Evolutionary conservation across 805 yeast species (phyloP), one percentile per base, ranked within the genome.

Genomic region (Saccharomycopsis fodiens): DNA sequence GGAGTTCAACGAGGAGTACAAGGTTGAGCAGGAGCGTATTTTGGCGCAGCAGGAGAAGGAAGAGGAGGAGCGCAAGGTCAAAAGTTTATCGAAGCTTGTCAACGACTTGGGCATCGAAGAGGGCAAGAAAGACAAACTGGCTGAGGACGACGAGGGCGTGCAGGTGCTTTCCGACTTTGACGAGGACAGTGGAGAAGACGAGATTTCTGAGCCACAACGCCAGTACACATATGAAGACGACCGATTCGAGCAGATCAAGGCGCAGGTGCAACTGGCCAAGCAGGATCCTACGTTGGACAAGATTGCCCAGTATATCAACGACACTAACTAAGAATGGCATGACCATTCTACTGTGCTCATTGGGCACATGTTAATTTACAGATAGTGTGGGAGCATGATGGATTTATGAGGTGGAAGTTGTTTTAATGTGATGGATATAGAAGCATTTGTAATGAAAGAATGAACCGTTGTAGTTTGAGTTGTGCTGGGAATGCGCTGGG

Each of bases 1-100:
- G 32, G 99, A 93, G 63, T 93, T 82, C 62, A 78, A 87, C 48
- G 78, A 79, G 49, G 89, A 71, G 56, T 93, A 93, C 62, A 78
- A 78, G 57, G 79, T 80, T 6, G 97, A 93, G 66, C 76, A 96
- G 59, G 96, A 91, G 48, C 70, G 84, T 56, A 78, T 91, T 13
- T 59, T 83, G 42, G 75, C 82, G 60, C 78, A 83, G 53, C 85
- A 87, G 58, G 85, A 83, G 54, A 82, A 80, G 49, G 79, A 79
- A 45, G 95, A 85, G 57, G 78, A 79, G 59, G 66, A 69, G 56
- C 71, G 81, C 55, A 86, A 87, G 61, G 82, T 85, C 30, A 73
- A 78, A 53, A 80, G 83, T 22, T 67, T 93, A 56, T 70, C 74
- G 39, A 73, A 79, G 52, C 68, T 93, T 54, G 85, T 93, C 86